Conservation (phyloP, 768 basidiomycete genomes). For the Fomitopsis serialis region DNA sequence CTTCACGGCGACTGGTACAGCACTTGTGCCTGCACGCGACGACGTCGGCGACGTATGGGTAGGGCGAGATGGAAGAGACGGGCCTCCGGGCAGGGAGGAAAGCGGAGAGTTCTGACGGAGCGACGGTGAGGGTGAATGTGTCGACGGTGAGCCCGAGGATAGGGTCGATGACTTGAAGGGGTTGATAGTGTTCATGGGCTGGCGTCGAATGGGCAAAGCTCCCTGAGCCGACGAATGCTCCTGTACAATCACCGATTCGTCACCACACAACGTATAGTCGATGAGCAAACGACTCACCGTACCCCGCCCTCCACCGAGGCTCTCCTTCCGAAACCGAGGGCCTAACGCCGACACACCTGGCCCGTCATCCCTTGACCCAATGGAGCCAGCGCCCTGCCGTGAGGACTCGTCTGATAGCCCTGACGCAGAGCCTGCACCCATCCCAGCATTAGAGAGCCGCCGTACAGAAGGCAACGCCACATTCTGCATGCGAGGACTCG, state of each 20-base stretch:
- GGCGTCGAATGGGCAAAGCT: conserved; percentile 40
- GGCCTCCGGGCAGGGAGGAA: conserved; percentile 19
- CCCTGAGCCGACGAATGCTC: conserved; percentile 24
- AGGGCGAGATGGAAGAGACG: conserved; percentile 31
- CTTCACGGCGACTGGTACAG: conserved; percentile 8
- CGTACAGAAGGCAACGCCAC: conserved; percentile 31
- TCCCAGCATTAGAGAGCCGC: conserved; percentile 26
- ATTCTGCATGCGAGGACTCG: conserved; percentile 30
- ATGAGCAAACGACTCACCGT: conserved; percentile 15
- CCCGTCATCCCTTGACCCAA: conserved; percentile 32
- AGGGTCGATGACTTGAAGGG: conserved; percentile 48
- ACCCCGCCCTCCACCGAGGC: conserved; percentile 34
- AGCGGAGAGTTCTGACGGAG: conserved; percentile 43
- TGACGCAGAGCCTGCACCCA: conserved; percentile 29
- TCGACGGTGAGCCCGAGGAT: conserved; percentile 42
- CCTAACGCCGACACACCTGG: conserved; percentile 27
- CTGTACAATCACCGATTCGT: background rate
- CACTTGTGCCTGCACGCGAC: conserved; percentile 15
- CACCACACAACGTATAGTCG: background rate
- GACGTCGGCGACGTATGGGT: conserved; percentile 35
- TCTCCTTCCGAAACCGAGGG: conserved; percentile 46
- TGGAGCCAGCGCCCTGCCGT: conserved; percentile 30
- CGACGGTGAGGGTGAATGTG: conserved; percentile 44
- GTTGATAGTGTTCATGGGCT: conserved; percentile 35
- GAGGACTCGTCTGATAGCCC: conserved; percentile 35